Conservation (phyloP, 345 rosid species). For the Populus nigra region DNA sequence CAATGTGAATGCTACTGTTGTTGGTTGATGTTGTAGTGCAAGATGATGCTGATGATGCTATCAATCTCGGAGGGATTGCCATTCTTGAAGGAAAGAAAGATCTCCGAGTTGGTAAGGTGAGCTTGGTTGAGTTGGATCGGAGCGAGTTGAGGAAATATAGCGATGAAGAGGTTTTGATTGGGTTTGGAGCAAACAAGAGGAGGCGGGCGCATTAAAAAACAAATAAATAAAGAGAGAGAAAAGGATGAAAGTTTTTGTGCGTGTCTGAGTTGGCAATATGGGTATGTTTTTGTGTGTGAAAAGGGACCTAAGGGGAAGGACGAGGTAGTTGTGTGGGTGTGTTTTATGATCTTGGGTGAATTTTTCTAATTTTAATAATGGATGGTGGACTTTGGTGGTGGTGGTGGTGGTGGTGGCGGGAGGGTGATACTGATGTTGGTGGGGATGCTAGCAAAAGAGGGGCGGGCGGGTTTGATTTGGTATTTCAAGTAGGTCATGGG, state of each 20-base stretch:
- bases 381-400: background rate
- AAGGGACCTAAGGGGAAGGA: background rate
- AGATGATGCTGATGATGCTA: background rate
- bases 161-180: slow-evolving; percentile 23
- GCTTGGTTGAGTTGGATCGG: background rate
- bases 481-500: background rate
- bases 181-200: slow-evolving; percentile 14
- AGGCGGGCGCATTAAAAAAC: slow-evolving; percentile 17
- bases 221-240: background rate
- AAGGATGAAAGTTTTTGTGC: background rate
- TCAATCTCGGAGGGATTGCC: slow-evolving; percentile 22
- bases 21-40: background rate
- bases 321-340: background rate
- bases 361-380: background rate
- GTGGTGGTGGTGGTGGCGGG: background rate
- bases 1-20: background rate
- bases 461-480: background rate
- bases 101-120: background rate
- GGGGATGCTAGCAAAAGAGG: too few species aligned
- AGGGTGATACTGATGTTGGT: background rate
- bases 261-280: background rate
- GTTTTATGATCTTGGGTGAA: background rate
- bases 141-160: slow-evolving; percentile 1
- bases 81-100: slow-evolving; percentile 14
- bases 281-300: background rate